phyloP scores from a whole-genome alignment of 768 basidiomycete species.

The Trametes coccinea region DNA sequence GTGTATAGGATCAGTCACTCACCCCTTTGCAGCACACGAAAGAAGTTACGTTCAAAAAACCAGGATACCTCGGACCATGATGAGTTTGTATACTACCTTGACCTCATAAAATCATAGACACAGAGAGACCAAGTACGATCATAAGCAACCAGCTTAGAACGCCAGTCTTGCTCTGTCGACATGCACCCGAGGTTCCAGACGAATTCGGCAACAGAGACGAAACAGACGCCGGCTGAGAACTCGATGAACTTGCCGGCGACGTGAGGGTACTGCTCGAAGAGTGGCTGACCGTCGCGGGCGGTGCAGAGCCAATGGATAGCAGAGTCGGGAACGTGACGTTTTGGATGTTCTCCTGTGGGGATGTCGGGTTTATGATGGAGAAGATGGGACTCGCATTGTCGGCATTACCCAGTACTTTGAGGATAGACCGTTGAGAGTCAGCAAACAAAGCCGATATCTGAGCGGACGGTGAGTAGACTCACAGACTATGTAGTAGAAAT shows the following conservation, averaged over 20 bases:
- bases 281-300: neutral
- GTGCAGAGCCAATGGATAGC: neutral
- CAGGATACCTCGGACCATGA: neutral
- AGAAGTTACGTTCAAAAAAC: neutral
- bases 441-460: no score
- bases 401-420: slow-evolving; percentile 38
- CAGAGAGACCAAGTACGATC: neutral
- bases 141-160: neutral
- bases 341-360: neutral
- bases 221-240: neutral
- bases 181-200: neutral
- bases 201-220: neutral
- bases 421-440: no score
- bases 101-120: neutral
- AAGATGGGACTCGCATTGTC: slow-evolving; percentile 39
- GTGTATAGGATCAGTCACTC: neutral
- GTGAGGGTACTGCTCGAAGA: neutral
- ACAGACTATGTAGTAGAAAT: slow-evolving; percentile 47
- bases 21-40: no score
- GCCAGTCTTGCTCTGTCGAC: neutral
- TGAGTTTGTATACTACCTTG: neutral
- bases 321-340: neutral
- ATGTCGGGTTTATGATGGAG: slow-evolving; percentile 25
- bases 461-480: slow-evolving; percentile 11
- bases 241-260: neutral